phyloP scores from a whole-genome alignment of 2,329 filamentous ascomycete genomes.

The Metarhizium robertsii region DNA sequence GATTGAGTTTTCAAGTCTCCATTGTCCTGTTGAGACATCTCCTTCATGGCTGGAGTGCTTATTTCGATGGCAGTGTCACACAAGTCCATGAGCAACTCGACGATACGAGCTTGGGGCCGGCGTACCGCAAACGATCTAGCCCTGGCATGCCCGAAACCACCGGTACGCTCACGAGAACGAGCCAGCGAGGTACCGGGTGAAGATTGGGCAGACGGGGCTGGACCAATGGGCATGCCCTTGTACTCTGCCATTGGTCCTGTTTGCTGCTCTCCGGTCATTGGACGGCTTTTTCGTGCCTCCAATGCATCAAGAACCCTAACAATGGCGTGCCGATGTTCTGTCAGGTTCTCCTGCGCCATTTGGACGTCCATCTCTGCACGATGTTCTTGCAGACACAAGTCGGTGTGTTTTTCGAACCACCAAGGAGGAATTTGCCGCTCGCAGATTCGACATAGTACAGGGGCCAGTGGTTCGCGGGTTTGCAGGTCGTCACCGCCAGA shows the following conservation, averaged over 20 bases:
- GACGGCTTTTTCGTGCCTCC: constrained; percentile 65
- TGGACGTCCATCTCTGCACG: constrained; percentile 97
- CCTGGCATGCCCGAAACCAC: constrained; percentile 69
- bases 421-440: constrained; percentile 94
- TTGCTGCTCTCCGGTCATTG: constrained; percentile 44
- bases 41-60: constrained; percentile 87
- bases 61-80: constrained; percentile 95
- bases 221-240: constrained; percentile 78
- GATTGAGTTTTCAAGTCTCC: constrained; percentile 88
- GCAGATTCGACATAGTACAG: constrained; percentile 91
- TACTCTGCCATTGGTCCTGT: constrained; percentile 62
- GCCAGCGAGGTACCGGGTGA: constrained; percentile 65
- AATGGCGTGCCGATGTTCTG: constrained; percentile 87
- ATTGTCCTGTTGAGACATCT: constrained; percentile 51
- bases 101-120: constrained; percentile 81
- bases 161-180: constrained; percentile 62
- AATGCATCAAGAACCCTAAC: constrained; percentile 91
- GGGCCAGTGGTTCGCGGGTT: constrained; percentile 73
- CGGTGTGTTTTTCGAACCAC: constrained; percentile 99
- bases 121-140: constrained; percentile 86
- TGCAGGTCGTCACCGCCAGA: constrained; percentile 65
- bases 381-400: constrained; percentile 91
- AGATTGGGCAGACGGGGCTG: constrained; percentile 59
- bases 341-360: constrained; percentile 83
- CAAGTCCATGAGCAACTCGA: constrained; percentile 87